Evolutionary conservation across 2,329 filamentous ascomycete species (phyloP).

Genomic region (Peltaster fructicola): DNA sequence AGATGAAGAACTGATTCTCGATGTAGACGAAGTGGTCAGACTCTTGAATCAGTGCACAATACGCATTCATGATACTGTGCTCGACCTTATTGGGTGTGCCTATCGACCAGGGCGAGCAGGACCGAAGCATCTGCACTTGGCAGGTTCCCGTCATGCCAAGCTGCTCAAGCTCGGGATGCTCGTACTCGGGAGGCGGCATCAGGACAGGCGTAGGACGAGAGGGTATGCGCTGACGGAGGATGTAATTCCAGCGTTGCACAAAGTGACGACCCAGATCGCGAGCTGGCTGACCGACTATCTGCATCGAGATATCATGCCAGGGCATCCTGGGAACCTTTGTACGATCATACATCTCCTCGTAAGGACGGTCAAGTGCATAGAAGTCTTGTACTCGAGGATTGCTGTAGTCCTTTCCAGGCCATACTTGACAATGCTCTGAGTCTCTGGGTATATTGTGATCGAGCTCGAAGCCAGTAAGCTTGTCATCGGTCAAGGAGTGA

Average conservation of each 20-base stretch:
- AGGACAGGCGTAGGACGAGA: slow-evolving; percentile 87
- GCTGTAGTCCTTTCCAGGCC: slow-evolving; percentile 96
- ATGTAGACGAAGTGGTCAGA: slow-evolving; percentile 98
- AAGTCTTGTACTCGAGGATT: slow-evolving; percentile 94
- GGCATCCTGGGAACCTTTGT: slow-evolving; percentile 83
- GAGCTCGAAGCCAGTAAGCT: slow-evolving; percentile 81
- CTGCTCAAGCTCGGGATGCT: slow-evolving; percentile 65
- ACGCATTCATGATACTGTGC: slow-evolving; percentile 90
- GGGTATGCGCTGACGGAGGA: slow-evolving; percentile 79
- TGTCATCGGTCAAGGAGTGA: slow-evolving; percentile 80
- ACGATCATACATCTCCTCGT: slow-evolving; percentile 97
- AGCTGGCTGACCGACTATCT: slow-evolving; percentile 88
- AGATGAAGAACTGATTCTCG: slow-evolving; percentile 97
- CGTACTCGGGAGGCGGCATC: slow-evolving; percentile 83
- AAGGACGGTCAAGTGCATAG: slow-evolving; percentile 78
- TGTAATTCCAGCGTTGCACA: slow-evolving; percentile 95
- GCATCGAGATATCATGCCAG: slow-evolving; percentile 97
- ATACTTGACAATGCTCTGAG: slow-evolving; percentile 85
- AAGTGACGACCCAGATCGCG: slow-evolving; percentile 90
- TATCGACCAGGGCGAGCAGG: slow-evolving; percentile 78
- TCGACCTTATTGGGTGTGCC: slow-evolving; percentile 71
- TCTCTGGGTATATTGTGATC: slow-evolving; percentile 58
- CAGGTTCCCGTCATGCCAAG: slow-evolving; percentile 85
- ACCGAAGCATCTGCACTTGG: slow-evolving; percentile 88
- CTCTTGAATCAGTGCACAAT: slow-evolving; percentile 84